Evolutionary conservation across 257 asterid genomes (phyloP), one percentile per base, ranked within the genome.

Genomic region (Oldenlandia corymbosa): DNA sequence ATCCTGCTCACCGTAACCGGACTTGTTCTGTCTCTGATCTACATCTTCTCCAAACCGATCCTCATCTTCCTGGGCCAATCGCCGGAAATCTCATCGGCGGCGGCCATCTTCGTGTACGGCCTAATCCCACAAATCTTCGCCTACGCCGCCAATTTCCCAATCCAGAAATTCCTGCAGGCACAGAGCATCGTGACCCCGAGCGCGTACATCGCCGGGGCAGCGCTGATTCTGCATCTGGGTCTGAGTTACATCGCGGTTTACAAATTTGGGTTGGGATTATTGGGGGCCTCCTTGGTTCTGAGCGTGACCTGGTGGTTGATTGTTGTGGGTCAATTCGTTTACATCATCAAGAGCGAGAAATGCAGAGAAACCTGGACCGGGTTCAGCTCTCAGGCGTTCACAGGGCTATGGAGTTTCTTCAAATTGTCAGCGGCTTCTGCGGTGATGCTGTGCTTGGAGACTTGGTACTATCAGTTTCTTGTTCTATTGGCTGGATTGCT

Each of bases 281-380:
- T 59, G n/a, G 64, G 64, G n/a, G 64, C 64, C 4, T 59, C 64
- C 4, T 16, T 59, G 47, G 64, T 59, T 36, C 26, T 59, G 50
- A 59, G 64, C 30, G 0, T 59, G 4, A 16, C 64, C 2, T 59
- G 64, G 64, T 59, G 64, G 64, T 21, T 59, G 1, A 59, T 59
- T 11, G 64, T 59, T 49, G 37, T 37, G 24, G 64, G 43, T 2
- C 61, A 56, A 20, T 56, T 56, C 1, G 26, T 56, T 2, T 56
- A 56, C 45, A 32, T 56, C 2, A 0, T 56, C 16, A 56, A 30
- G n/a, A 56, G 43, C 1, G 61, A 56, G 24, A 31, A 31, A 31
- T 56, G 61, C 43, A 56, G 32, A 26, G 61, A 56, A 12, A 56
- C 43, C 0, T 56, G 61, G 61, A 56, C 24, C 9, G 61, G 61